A percentile compares a stretch with the other conserved stretches of the same genome.
phyloP scores from a whole-genome alignment of 805 yeast genomes.

The Lipomyces mesembrius region DNA sequence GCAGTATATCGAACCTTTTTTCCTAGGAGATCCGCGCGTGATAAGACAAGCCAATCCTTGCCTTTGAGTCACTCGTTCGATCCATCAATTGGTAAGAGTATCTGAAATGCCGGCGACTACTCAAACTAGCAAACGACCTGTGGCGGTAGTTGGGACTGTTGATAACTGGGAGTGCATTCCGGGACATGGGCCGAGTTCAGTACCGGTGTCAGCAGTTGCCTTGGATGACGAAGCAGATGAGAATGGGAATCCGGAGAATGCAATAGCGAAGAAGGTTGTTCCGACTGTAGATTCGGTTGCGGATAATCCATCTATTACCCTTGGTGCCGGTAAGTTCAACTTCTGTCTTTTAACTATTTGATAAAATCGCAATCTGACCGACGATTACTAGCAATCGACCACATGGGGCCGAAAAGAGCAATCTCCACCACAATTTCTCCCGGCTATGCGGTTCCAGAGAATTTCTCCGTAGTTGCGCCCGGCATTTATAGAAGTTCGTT shows the following conservation, averaged over 20 bases:
- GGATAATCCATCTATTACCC: neutral
- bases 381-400: neutral
- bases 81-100: neutral
- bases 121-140: neutral
- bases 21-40: neutral
- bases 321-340: neutral
- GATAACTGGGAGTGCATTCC: neutral
- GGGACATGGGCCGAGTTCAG: neutral
- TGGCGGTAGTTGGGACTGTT: neutral
- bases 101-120: neutral
- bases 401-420: neutral
- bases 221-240: neutral
- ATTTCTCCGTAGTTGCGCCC: constrained; percentile 81
- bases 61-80: neutral
- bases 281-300: neutral
- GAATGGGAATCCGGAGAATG: neutral
- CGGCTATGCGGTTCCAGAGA: constrained; percentile 64
- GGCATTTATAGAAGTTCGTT: constrained; percentile 85
- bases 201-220: neutral
- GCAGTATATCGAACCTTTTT: neutral
- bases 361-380: neutral
- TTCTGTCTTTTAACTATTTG: neutral
- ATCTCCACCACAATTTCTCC: neutral
- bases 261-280: neutral
- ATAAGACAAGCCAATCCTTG: neutral